Evolutionary conservation across 352 stramenopile species (phyloP).

Genomic region (Pythium sukuiense): DNA sequence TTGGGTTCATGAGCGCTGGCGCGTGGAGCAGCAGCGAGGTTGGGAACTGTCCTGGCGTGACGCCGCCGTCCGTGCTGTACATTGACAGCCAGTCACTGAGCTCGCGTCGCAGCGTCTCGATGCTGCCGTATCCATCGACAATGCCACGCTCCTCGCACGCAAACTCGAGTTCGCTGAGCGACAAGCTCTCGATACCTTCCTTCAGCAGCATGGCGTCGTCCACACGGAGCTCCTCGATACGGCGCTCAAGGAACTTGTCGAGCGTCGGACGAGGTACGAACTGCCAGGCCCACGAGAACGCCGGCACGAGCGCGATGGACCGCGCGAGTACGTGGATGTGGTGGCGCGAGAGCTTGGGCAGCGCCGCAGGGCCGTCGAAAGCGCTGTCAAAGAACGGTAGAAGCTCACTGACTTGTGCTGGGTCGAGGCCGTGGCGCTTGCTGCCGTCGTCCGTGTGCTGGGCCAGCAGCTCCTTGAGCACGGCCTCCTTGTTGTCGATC

Average conservation of each 20-base stretch:
- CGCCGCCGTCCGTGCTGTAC: conserved; percentile 50
- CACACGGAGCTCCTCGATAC: conserved; percentile 59
- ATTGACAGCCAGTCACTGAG: conserved; percentile 77
- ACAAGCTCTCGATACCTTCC: conserved; percentile 68
- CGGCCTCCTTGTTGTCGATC: conserved; percentile 61
- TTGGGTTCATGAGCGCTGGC: conserved; percentile 48
- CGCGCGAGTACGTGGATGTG: conserved; percentile 61
- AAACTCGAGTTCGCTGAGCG: conserved; percentile 82
- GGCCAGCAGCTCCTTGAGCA: conserved; percentile 47
- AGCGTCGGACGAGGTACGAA: conserved; percentile 42
- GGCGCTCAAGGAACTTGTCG: conserved; percentile 49
- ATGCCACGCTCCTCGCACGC: conserved; percentile 82
- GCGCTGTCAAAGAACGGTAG: conserved; percentile 53
- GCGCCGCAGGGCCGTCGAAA: conserved; percentile 37
- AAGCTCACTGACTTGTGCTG: conserved; percentile 59
- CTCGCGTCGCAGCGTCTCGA: conserved; percentile 45
- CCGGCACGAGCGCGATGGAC: conserved; percentile 55
- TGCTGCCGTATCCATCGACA: conserved; percentile 64
- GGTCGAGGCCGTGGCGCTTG: conserved; percentile 34
- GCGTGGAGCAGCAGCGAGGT: conserved; percentile 74
- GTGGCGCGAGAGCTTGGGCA: conserved; percentile 41
- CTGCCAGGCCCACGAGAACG: conserved; percentile 54
- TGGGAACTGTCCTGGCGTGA: conserved; percentile 33
- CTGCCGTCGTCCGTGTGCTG: conserved; percentile 11
- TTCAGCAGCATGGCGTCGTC: conserved; percentile 74